Base-by-base conservation (phyloP, 1,139 yeast genomes). In the Yamadazyma diospyri region DNA sequence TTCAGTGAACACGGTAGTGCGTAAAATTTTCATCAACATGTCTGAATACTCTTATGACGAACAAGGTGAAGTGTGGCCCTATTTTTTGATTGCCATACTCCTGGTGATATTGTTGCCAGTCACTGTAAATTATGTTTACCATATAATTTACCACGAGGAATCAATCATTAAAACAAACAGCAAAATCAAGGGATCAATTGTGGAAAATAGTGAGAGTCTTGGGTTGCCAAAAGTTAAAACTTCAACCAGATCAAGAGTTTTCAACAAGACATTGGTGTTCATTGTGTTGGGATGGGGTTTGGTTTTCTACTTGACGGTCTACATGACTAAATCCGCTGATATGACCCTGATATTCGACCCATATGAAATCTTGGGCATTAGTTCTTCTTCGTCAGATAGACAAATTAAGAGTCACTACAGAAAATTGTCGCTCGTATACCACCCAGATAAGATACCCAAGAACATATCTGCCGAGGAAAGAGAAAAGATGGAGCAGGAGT, bases 11-110 rank as follows among this genome's bases (percentile, higher is more conserved):
- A n/a, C n/a, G n/a, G n/a, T n/a, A n/a, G n/a, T n/a, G n/a, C n/a
- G n/a, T 18, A 34, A 34, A 34, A 25, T 28, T 33, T 34, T 30
- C 34, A 29, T 22, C 32, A 27, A 26, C 30, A 34, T 34, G 29
- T 66, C 79, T 34, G 70, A 70, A 55, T 81, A 81, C 50, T 79
- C 76, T 39, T 92, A 89, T 59, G 98, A 92, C 62, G 97, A 88
- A 57, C 78, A 80, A 48, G 80, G 92, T 29, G 95, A 87, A 51
- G 88, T 95, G 5, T 92, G 97, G 97, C 98, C 98, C 27, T 88
- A 82, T 56, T 92, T 89, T 53, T 76, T 83, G 37, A 63, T 86
- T 51, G 92, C 97, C 2, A 64, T 88, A 36, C 64, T 84, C 34
- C 49, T 63, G 25, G 63, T 67, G 36, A 74, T 80, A 17, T 69